Conservation (phyloP, 805 yeast genomes). For the Candida morakotiae region DNA sequence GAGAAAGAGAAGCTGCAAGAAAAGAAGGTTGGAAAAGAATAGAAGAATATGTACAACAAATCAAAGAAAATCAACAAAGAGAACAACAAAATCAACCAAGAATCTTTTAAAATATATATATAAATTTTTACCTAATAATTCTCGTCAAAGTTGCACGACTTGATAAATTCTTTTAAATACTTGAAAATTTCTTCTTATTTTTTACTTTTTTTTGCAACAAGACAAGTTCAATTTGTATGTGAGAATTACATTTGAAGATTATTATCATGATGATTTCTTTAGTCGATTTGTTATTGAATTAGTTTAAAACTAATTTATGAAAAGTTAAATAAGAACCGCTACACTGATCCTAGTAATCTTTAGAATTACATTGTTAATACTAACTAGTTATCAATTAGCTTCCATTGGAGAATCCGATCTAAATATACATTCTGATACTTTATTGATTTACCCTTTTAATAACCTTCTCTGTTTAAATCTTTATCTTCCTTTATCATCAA, state of each 20-base stretch:
- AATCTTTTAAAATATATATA: constrained; percentile 1
- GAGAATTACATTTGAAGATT: no score
- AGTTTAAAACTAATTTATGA: no score
- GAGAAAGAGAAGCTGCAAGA: constrained; percentile 56
- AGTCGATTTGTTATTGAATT: constrained; percentile 1
- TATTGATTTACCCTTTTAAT: no score
- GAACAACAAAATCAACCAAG: constrained; percentile 3
- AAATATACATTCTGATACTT: no score
- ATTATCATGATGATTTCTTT: constrained; percentile 5
- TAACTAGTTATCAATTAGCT: background rate
- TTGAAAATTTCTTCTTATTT: background rate
- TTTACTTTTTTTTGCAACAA: background rate
- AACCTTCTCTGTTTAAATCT: no score
- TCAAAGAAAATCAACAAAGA: constrained; percentile 15
- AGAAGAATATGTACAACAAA: constrained; percentile 50
- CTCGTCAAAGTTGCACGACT: no score
- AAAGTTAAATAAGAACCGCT: constrained; percentile 27
- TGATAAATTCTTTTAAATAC: no score
- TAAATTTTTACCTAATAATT: no score
- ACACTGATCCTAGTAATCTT: constrained; percentile 18
- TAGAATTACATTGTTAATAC: background rate
- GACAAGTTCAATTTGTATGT: no score
- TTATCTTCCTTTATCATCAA: no score
- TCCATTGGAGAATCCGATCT: background rate
- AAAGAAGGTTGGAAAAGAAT: constrained; percentile 68